A percentile compares a stretch with the other conserved stretches of the same genome.
These are phyloP conservation scores for Artemisia argyi DNA, from an alignment of 129 eudicot species.

Conservation along the genomic window DNA sequence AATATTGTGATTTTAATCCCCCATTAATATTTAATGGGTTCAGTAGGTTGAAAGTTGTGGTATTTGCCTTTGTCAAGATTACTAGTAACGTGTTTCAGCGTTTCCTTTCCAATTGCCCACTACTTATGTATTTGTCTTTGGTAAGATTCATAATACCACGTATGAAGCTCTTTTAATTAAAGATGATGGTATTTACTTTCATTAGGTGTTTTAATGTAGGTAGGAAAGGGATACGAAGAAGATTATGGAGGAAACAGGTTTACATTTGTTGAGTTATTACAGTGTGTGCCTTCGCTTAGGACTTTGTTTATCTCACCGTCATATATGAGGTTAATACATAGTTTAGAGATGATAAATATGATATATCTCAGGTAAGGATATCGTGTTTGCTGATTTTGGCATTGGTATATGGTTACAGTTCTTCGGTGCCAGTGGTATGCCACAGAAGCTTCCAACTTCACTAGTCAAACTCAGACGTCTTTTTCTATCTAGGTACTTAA, in stretches of 20 bases:
- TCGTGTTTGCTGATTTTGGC: neutral
- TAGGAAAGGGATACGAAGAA: neutral
- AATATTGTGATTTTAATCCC: no score
- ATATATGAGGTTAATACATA: neutral
- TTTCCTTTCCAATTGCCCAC: conserved; percentile 31
- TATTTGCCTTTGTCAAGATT: neutral
- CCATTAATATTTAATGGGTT: conserved; percentile 10
- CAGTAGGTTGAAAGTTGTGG: conserved; percentile 2
- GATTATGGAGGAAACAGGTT: neutral
- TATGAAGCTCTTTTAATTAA: neutral
- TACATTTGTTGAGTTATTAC: neutral
- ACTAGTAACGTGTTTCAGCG: neutral
- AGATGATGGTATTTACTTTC: neutral
- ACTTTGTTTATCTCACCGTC: neutral
- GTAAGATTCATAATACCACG: conserved; percentile 2
- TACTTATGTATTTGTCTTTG: conserved; percentile 4
- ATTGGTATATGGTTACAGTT: neutral
- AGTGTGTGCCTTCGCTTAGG: neutral
- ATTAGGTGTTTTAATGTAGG: neutral
- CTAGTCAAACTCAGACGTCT: neutral
- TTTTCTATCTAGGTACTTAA: neutral
- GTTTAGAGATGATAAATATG: neutral
- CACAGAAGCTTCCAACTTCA: neutral
- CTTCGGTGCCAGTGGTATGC: neutral
- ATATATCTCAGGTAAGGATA: neutral